These are phyloP conservation scores for Pseudonitzschia multiseries DNA, from an alignment of 108 stramenopile species.

Conservation along the genomic window DNA sequence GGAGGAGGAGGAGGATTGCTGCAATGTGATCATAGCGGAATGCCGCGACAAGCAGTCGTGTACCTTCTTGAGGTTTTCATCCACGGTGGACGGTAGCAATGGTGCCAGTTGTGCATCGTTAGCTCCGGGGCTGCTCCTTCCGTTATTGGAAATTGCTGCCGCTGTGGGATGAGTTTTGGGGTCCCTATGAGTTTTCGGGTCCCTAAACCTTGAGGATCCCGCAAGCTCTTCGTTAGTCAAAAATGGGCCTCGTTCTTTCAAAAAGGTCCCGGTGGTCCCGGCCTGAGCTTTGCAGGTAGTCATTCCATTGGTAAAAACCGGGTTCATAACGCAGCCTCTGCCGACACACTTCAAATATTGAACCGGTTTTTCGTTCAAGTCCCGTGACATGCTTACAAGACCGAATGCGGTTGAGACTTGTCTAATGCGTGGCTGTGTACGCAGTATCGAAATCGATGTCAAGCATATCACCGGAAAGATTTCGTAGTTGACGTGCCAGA, in stretches of 20 bases:
- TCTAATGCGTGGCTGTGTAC: background rate
- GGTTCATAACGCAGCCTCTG: background rate
- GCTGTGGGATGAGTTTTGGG: background rate
- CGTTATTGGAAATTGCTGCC: background rate
- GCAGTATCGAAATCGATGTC: conserved; percentile 16
- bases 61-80: conserved; percentile 17
- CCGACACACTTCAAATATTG: background rate
- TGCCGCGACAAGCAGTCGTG: conserved; percentile 25
- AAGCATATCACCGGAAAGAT: conserved; percentile 22
- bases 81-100: background rate
- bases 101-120: background rate
- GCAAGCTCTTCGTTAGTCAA: conserved; percentile 20
- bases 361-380: no score
- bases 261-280: conserved; percentile 19
- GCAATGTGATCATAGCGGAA: conserved; percentile 27
- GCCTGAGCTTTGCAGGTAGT: conserved; percentile 3
- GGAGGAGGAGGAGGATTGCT: no score
- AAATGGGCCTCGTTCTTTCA: conserved; percentile 19
- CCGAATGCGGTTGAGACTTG: no score
- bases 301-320: background rate
- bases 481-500: conserved; percentile 19
- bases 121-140: no score
- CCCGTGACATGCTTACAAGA: no score
- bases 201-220: conserved; percentile 2
- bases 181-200: background rate